Evolutionary conservation across 768 basidiomycete genomes (phyloP), one percentile per base, ranked within the genome.

Genomic region (Russula sp.): DNA sequence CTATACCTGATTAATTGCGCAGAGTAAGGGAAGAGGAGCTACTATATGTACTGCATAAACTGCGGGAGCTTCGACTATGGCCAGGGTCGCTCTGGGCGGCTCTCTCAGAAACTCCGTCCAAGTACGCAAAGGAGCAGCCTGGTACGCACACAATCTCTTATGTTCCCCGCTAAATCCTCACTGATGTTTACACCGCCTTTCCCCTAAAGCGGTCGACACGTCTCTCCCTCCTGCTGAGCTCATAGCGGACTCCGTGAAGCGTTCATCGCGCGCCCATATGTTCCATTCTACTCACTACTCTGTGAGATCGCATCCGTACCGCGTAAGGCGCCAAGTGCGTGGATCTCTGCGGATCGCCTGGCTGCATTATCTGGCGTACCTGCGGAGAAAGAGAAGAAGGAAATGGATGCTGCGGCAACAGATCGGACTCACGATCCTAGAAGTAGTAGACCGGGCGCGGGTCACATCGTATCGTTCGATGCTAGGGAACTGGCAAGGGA

Each of bases 21-120:
- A 94, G 94, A 60, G 83, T 85, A 0, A 82, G 92, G 28, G 94
- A 98, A 74, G 93, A 96, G 69, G 96, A 98, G 69, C 72, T 98
- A 16, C 73, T 95, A 1, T 96, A 94, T 71, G 82, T 94, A 30
- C 76, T 98, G 14, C 83, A 83, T 48, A 90, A 92, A 66, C 76
- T 98, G n/a, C 77, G 84, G 14, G 80, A 82, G 40, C 76, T 94
- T 24, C 79, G 80, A n/a, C 75, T 97, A 11, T 90, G 85, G 84
- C 78, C 85, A 14, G 90, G 90, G 2, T 85, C 86, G 2, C 74
- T 94, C 9, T 90, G 88, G 87, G 88, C 89, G 0, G 86, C 89
- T 0, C 71, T 87, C 8, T 88, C 89, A 1, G 81, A 84, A n/a
- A 70, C 84, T 8, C 87, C 90, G 0, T 81, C 85, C 0, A 74